These are phyloP conservation scores for Chytriomyces confervae DNA, from an alignment of 192 early-diverging fungal genomes.

Conservation along the genomic window DNA sequence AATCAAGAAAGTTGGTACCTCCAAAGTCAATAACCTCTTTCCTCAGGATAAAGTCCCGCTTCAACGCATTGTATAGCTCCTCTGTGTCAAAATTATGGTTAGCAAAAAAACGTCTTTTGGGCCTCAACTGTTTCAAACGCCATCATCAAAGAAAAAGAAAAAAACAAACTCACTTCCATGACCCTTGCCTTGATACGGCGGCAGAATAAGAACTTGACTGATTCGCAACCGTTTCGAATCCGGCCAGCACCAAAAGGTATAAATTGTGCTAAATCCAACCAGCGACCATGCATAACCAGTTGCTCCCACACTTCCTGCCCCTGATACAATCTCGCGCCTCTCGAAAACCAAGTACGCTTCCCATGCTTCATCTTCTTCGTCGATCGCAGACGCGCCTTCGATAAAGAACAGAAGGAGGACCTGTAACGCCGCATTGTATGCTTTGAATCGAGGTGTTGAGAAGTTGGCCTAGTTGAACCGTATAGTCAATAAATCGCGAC, in stretches of 20 bases:
- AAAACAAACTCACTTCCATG: constrained; percentile 71
- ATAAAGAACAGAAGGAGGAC: constrained; percentile 83
- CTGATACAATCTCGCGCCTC: background rate
- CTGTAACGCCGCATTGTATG: constrained; percentile 82
- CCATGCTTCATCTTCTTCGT: constrained; percentile 85
- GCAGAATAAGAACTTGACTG: constrained; percentile 93
- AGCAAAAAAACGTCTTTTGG: background rate
- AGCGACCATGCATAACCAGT: constrained; percentile 66
- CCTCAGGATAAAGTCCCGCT: constrained; percentile 26
- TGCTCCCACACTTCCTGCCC: constrained; percentile 24
- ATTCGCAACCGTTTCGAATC: constrained; percentile 82
- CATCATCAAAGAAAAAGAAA: too few species aligned
- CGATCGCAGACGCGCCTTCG: constrained; percentile 87
- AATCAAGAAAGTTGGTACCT: constrained; percentile 10
- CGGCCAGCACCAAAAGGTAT: constrained; percentile 85
- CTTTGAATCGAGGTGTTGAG: constrained; percentile 65
- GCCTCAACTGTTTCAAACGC: background rate
- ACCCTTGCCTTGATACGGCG: constrained; percentile 82
- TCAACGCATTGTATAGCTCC: constrained; percentile 27
- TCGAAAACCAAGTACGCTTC: constrained; percentile 52
- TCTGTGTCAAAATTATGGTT: constrained; percentile 5
- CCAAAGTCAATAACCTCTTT: constrained; percentile 28
- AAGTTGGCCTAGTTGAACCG: constrained; percentile 59
- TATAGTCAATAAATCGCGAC: too few species aligned
- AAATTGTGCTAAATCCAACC: constrained; percentile 84